A percentile compares a stretch with the other conserved stretches of the same genome.
Conservation (phyloP, 192 early-diverging fungal genomes). For the Coemansia sp. region DNA sequence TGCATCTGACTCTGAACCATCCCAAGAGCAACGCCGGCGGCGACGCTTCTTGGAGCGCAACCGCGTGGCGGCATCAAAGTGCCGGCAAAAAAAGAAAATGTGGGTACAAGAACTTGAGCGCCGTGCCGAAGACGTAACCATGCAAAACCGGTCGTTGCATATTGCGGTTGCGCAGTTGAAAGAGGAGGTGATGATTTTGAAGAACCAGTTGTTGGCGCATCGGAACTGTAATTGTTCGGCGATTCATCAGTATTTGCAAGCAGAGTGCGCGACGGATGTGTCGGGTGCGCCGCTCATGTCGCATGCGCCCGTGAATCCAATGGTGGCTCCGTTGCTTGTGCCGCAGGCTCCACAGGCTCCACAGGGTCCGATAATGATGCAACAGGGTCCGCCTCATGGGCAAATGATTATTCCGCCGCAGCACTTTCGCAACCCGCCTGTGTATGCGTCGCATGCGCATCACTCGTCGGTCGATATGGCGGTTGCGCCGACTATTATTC, state of each 20-base stretch:
- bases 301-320: slow-evolving; percentile 11
- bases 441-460: slow-evolving; percentile 8
- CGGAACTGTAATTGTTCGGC: slow-evolving; percentile 51
- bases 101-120: slow-evolving; percentile 80
- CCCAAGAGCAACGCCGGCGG: slow-evolving; percentile 60
- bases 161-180: slow-evolving; percentile 47
- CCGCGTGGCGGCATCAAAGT: slow-evolving; percentile 83
- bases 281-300: slow-evolving; percentile 16
- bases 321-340: slow-evolving; percentile 16
- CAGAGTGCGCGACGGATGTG: slow-evolving; percentile 10
- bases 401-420: slow-evolving; percentile 12
- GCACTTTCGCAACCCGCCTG: slow-evolving; percentile 3
- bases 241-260: slow-evolving; percentile 55
- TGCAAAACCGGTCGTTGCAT: slow-evolving; percentile 48
- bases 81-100: slow-evolving; percentile 89
- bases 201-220: slow-evolving; percentile 55
- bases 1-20: no score
- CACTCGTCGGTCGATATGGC: slow-evolving; percentile 25
- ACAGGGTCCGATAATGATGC: slow-evolving; percentile 6
- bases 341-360: slow-evolving; percentile 3
- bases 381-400: background rate
- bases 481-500: background rate
- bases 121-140: slow-evolving; percentile 56
- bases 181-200: slow-evolving; percentile 52
- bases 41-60: slow-evolving; percentile 85